These are phyloP conservation scores for Xylaria bambusicola DNA, from an alignment of 495 filamentous ascomycete species.

Conservation along the genomic window DNA sequence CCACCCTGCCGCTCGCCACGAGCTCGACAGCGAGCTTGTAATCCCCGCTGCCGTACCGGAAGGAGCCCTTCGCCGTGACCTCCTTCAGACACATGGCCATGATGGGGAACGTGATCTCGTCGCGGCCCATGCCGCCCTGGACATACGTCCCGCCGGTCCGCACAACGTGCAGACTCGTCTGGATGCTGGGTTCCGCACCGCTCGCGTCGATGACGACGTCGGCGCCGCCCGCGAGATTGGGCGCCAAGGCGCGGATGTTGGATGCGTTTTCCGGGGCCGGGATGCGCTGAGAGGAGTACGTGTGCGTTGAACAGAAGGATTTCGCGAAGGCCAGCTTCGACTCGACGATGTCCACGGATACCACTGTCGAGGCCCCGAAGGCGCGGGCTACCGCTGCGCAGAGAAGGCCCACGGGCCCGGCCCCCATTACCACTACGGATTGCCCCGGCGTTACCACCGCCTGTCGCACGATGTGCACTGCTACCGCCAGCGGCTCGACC, in stretches of 20 bases:
- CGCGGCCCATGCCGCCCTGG: slow-evolving; percentile 80
- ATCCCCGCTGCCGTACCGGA: slow-evolving; percentile 81
- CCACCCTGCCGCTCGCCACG: slow-evolving; percentile 61
- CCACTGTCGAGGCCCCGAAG: slow-evolving; percentile 72
- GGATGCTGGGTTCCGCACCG: slow-evolving; percentile 76
- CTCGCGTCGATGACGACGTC: slow-evolving; percentile 83
- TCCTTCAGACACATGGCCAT: slow-evolving; percentile 80
- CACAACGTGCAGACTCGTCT: slow-evolving; percentile 70
- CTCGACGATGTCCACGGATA: slow-evolving; percentile 75
- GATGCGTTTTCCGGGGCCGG: slow-evolving; percentile 64
- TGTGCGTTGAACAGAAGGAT: slow-evolving; percentile 64
- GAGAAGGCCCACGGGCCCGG: slow-evolving; percentile 81
- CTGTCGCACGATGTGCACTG: slow-evolving; percentile 75
- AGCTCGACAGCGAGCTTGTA: slow-evolving; percentile 76
- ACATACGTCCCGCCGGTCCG: slow-evolving; percentile 77
- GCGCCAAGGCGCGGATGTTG: slow-evolving; percentile 55
- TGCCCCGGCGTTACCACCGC: slow-evolving; percentile 69
- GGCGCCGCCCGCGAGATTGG: slow-evolving; percentile 61
- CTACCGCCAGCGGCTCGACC: slow-evolving; percentile 82
- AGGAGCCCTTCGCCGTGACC: slow-evolving; percentile 75
- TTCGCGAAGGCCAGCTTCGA: slow-evolving; percentile 69
- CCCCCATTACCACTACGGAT: slow-evolving; percentile 78
- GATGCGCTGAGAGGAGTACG: slow-evolving; percentile 62
- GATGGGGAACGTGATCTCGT: slow-evolving; percentile 80
- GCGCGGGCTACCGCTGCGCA: slow-evolving; percentile 77